Evolutionary conservation across 352 stramenopile genomes (phyloP), one percentile per base, ranked within the genome.

Genomic region (Hyaloperonospora arabidopsidis): DNA sequence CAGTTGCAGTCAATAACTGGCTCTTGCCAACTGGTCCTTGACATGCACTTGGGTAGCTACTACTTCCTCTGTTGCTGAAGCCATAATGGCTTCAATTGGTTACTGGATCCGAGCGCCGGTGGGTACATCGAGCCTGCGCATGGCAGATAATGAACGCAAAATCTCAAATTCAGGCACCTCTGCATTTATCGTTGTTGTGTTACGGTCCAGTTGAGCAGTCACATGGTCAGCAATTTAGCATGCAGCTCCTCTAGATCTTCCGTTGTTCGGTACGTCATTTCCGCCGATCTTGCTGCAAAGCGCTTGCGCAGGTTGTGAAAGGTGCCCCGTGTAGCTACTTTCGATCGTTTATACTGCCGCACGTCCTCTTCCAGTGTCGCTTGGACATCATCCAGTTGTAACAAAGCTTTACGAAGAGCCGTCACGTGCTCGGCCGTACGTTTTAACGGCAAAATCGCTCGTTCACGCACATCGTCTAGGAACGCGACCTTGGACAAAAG

Each of bases 191-290:
- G 4, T 4, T 32, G 25, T 32, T 8, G 8, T 32, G 25, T 32
- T 32, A 8, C 25, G 25, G 25, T 32, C 25, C 4, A 32, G 25
- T 8, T 10, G 25, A 32, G 25, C 25, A 32, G 12, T 41, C 71
- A 74, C 64, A 72, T 64, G 40, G 60, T 68, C 44, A 66, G 46
- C 25, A 77, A 59, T 57, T 68, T 72, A 19, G 58, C 54, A 40
- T 76, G 63, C 22, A 84, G 63, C 45, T 67, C 57, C 63, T 82
- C 70, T n/a, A 84, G 64, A 57, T 86, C 73, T 49, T 86, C 69
- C 10, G 67, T 68, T 36, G 76, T 81, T 4, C 63, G 63, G 52
- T 81, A 80, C 22, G 58, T 59, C 45, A 82, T 67, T 22, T 71
- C 62, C 11, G 68, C 54, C 39, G 71, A 80, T 41, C 68, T 61